Evolutionary conservation across 2,329 filamentous ascomycete genomes (phyloP).

Genomic region (Nemania diffusa): DNA sequence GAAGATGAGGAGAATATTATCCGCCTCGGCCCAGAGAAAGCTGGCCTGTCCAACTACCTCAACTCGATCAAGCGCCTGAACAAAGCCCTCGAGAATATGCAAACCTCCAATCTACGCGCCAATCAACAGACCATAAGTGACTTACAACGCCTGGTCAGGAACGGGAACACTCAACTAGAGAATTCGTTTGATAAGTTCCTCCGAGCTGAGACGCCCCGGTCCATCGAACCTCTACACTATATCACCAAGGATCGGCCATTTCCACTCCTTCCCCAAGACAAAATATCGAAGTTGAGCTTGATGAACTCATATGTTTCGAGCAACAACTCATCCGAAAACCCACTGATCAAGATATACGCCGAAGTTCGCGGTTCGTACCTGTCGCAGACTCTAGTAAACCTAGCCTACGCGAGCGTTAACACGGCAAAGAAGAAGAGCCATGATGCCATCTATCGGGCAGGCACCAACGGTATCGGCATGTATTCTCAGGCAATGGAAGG

Average conservation of each 20-base stretch:
- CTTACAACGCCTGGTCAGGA: constrained; percentile 78
- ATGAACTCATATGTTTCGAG: constrained; percentile 80
- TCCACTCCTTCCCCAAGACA: constrained; percentile 80
- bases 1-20: constrained; percentile 93
- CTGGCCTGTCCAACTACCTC: constrained; percentile 85
- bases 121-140: constrained; percentile 91
- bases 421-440: constrained; percentile 82
- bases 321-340: constrained; percentile 70
- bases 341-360: constrained; percentile 83
- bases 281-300: constrained; percentile 78
- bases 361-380: constrained; percentile 89
- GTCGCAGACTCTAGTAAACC: constrained; percentile 81
- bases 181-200: constrained; percentile 83
- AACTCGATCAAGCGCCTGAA: constrained; percentile 89
- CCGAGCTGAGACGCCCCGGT: constrained; percentile 76
- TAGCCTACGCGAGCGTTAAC: constrained; percentile 87
- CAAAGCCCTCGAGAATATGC: constrained; percentile 84
- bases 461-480: constrained; percentile 89
- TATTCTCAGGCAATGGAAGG: constrained; percentile 90
- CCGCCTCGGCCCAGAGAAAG: constrained; percentile 83
- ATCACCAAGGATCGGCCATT: constrained; percentile 91
- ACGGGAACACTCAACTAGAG: constrained; percentile 85
- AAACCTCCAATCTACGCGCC: constrained; percentile 87
- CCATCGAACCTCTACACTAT: constrained; percentile 89
- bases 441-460: constrained; percentile 85